These are phyloP conservation scores for Kuraishia hungarica DNA, from an alignment of 805 yeast genomes.

Conservation along the genomic window DNA sequence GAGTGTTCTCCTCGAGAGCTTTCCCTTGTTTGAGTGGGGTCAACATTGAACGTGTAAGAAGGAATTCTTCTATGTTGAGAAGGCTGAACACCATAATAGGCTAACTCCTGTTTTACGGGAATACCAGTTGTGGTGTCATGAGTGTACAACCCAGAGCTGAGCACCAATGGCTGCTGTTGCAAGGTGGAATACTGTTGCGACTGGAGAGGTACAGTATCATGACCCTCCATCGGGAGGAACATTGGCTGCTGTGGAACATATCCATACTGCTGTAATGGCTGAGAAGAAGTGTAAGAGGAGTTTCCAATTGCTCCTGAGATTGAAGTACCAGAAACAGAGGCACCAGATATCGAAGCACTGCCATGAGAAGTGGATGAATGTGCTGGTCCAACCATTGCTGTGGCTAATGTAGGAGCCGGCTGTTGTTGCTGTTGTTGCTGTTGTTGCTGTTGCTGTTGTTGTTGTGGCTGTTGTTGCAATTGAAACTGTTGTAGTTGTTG, in stretches of 20 bases:
- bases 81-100: background rate
- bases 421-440: slow-evolving; percentile 2
- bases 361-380: background rate
- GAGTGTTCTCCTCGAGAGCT: background rate
- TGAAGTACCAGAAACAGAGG: background rate
- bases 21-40: background rate
- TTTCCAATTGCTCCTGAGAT: background rate
- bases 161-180: background rate
- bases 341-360: background rate
- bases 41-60: background rate
- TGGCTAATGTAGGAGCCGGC: background rate
- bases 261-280: background rate
- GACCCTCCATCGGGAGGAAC: background rate
- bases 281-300: background rate
- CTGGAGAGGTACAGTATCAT: background rate
- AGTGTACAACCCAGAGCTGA: background rate
- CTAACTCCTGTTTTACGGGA: background rate
- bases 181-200: background rate
- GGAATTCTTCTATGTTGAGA: background rate
- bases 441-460: slow-evolving; percentile 1
- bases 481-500: slow-evolving; percentile 2
- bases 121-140: background rate
- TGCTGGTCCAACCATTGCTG: background rate
- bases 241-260: background rate
- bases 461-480: background rate